Evolutionary conservation across 768 basidiomycete genomes (phyloP).

Genomic region (Mycena maculata): DNA sequence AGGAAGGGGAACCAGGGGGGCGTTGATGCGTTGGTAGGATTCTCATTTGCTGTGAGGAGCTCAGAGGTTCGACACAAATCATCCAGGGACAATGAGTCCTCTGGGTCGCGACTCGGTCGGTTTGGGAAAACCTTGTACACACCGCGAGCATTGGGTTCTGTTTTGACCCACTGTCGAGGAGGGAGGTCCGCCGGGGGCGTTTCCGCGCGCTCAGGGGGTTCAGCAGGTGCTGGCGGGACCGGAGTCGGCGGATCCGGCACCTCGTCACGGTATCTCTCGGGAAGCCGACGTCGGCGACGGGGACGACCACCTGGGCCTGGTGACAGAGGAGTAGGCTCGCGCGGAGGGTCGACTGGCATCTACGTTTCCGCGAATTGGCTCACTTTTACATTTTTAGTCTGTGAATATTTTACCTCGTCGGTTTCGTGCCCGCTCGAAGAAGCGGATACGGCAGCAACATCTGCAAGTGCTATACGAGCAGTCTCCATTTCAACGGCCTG

Average conservation of each 20-base stretch:
- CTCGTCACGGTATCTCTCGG: background rate
- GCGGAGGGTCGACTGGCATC: too few species aligned
- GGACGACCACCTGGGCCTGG: conserved; percentile 5
- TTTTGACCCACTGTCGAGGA: conserved; percentile 24
- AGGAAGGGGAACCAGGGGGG: conserved; percentile 33
- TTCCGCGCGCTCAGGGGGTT: background rate
- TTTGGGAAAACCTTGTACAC: conserved; percentile 37
- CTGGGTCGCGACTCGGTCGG: conserved; percentile 35
- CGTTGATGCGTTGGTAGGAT: too few species aligned
- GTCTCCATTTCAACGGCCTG: too few species aligned
- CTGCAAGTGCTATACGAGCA: too few species aligned
- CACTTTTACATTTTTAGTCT: too few species aligned
- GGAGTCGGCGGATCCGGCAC: background rate
- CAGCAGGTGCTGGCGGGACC: background rate
- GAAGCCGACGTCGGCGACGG: background rate
- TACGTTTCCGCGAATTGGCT: too few species aligned
- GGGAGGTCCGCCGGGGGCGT: background rate
- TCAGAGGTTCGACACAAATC: conserved; percentile 32
- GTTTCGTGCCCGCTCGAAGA: too few species aligned
- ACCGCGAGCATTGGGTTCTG: conserved; percentile 35
- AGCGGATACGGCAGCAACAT: too few species aligned
- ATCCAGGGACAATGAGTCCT: conserved; percentile 28
- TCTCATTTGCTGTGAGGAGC: background rate
- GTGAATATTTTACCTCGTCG: too few species aligned
- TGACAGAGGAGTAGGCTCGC: background rate